Conservation (phyloP, 139 green algal genomes). For the Dunaliella sp. region DNA sequence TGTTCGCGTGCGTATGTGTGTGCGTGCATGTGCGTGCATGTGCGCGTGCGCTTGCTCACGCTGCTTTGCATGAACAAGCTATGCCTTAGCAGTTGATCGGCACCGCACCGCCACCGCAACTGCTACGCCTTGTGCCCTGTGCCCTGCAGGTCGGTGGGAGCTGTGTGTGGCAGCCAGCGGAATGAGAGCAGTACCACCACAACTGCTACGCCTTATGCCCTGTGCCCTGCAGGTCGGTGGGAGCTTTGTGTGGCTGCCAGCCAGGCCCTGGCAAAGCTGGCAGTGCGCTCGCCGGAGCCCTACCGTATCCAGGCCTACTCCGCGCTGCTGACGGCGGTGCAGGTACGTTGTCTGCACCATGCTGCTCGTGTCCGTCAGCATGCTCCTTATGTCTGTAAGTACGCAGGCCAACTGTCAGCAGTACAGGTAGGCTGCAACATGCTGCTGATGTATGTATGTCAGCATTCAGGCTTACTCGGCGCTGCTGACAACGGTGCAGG, state of each 20-base stretch:
- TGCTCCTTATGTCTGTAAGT: not conserved
- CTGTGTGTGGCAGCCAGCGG: constrained; percentile 35
- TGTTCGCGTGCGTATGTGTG: no score
- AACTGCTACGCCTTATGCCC: no score
- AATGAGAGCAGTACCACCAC: no score
- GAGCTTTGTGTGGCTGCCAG: constrained; percentile 39
- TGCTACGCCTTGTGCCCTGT: no score
- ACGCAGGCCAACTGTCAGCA: constrained; percentile 2
- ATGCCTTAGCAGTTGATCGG: no score
- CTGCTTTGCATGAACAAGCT: no score
- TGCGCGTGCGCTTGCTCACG: no score
- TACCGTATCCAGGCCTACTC: constrained; percentile 80
- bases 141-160: constrained; percentile 35
- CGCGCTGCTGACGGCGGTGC: constrained; percentile 46
- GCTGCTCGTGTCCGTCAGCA: not conserved
- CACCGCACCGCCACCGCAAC: no score
- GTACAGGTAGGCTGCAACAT: no score
- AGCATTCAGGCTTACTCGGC: constrained; percentile 77
- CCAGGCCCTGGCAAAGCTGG: constrained; percentile 62
- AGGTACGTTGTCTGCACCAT: not conserved
- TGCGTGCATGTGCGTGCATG: no score
- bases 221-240: constrained; percentile 30
- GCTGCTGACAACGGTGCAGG: constrained; percentile 37
- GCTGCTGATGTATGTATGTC: no score
- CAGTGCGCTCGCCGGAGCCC: constrained; percentile 74